Evolutionary conservation across 2,329 filamentous ascomycete genomes (phyloP).

Genomic region (Plectosphaerella sp.): DNA sequence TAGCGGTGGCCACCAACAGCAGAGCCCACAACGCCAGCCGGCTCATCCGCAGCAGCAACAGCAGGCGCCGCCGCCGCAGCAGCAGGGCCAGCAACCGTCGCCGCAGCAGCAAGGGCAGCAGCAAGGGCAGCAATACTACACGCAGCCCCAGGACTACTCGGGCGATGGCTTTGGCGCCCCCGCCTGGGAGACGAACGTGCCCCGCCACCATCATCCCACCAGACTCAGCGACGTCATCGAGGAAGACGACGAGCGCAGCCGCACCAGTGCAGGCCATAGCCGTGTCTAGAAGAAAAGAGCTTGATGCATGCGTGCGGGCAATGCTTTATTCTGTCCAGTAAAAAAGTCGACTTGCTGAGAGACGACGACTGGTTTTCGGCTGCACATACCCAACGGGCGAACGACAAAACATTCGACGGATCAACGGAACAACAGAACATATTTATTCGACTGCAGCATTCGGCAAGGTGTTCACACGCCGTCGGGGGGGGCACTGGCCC

Average conservation of each 20-base stretch:
- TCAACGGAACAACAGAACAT: neutral
- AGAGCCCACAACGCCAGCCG: constrained; percentile 5
- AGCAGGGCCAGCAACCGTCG: constrained; percentile 5
- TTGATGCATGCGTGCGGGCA: neutral
- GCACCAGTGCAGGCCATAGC: constrained; percentile 66
- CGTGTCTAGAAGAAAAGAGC: constrained; percentile 20
- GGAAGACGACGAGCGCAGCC: constrained; percentile 77
- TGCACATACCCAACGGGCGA: neutral
- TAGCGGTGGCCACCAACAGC: constrained; percentile 16
- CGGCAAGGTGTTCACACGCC: too few species aligned
- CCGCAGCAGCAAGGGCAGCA: constrained; percentile 17
- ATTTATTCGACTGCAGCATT: neutral
- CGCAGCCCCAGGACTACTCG: constrained; percentile 50
- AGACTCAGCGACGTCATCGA: constrained; percentile 83
- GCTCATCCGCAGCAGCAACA: constrained; percentile 1
- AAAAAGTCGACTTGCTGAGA: neutral
- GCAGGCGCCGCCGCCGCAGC: constrained; percentile 16
- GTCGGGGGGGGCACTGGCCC: neutral
- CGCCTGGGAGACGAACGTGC: constrained; percentile 67
- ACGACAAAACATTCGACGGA: neutral
- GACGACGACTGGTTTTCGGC: neutral
- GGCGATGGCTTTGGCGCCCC: constrained; percentile 62
- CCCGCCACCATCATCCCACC: constrained; percentile 82
- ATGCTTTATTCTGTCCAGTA: neutral
- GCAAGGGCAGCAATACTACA: neutral